A percentile compares a stretch with the other conserved stretches of the same genome.
phyloP scores from a whole-genome alignment of 208 protist species.

The Spongospora subterranea region DNA sequence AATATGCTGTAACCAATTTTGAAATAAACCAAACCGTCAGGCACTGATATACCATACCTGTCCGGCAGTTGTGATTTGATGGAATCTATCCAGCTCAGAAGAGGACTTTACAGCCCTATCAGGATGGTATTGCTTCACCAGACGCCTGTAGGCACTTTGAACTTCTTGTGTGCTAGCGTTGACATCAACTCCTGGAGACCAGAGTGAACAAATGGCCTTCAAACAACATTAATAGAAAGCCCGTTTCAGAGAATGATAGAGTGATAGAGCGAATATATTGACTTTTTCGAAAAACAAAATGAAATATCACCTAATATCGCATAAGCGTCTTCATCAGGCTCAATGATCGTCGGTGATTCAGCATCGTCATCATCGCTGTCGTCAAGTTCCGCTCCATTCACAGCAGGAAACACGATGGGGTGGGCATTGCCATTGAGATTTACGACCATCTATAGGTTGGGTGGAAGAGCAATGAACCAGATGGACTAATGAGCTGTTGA shows the following conservation, averaged over 20 bases:
- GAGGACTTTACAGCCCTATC: not conserved
- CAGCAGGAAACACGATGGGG: not conserved
- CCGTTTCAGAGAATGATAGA: too few species aligned
- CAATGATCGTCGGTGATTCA: not conserved
- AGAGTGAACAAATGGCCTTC: too few species aligned
- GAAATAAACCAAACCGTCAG: not conserved
- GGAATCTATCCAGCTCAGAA: not conserved
- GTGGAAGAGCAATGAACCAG: too few species aligned
- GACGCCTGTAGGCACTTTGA: constrained; percentile 10
- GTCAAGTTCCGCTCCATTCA: not conserved
- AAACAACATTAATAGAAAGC: too few species aligned
- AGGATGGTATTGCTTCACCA: constrained; percentile 38
- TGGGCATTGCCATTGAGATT: not conserved
- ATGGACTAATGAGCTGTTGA: too few species aligned
- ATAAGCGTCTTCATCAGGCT: not conserved
- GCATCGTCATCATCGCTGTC: not conserved
- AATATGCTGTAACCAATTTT: not conserved
- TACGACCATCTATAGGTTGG: not conserved
- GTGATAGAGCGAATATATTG: too few species aligned
- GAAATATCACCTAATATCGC: not conserved
- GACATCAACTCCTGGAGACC: constrained; percentile 36
- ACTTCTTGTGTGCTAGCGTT: not conserved
- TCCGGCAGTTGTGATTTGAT: constrained; percentile 42
- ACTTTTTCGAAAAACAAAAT: not conserved
- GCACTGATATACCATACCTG: not conserved